Evolutionary conservation across 2,329 filamentous ascomycete species (phyloP), one percentile per base, ranked within the genome.

Genomic region (Fusarium nisikadoi): DNA sequence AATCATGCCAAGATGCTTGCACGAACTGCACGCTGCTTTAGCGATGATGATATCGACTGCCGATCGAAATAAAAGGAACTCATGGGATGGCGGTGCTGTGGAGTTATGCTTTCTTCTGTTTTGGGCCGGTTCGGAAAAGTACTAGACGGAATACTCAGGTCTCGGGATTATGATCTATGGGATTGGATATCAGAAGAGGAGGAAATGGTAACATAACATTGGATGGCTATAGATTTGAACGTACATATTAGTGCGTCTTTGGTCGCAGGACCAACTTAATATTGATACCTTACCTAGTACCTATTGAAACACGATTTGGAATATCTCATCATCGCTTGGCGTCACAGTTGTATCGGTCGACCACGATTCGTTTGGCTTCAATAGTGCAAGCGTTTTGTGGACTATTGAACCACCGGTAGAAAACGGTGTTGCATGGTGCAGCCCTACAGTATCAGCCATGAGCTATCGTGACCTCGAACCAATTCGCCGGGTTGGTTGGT

Each of bases 81-180:
- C 54, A 38, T 72, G 47, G 70, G 55, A 69, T 65, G 65, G 50
- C 45, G 73, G 72, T 71, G 73, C 75, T 74, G 53, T 62, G 75
- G 69, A 54, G 56, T 73, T 74, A 47, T 76, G 61, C 58, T 75
- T 75, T 76, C 65, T 64, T 68, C 64, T 76, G 56, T 43, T 59
- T 60, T 65, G 62, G 72, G 64, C 74, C 60, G 73, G 73, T 72
- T 73, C 65, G 73, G 75, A 69, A 77, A 76, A 76, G 68, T 75
- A 75, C 55, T 71, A 77, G 75, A 76, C 65, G 65, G 75, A 63
- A 70, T 62, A 70, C 72, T 75, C 62, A 66, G 56, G 55, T 74
- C 62, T 62, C 50, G 72, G 57, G 66, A 63, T 70, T 43, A 71
- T 68, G 59, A 64, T 70, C 66, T 49, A 73, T 65, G 58, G 62